These are phyloP conservation scores for Salvia miltiorrhiza DNA, from an alignment of 257 asterid genomes.

Conservation along the genomic window DNA sequence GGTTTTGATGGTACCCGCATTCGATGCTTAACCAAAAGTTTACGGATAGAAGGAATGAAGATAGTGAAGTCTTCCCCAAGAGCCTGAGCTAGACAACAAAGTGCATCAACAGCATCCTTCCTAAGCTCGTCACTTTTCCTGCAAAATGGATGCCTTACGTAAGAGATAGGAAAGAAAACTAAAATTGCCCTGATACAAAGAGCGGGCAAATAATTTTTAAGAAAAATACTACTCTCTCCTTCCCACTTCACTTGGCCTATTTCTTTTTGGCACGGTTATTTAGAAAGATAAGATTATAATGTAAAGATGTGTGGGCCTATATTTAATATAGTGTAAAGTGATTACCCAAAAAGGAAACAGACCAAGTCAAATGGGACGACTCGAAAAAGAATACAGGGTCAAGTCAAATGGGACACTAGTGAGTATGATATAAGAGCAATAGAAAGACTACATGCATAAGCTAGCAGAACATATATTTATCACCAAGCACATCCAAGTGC, in stretches of 20 bases:
- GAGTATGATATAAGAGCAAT: background rate
- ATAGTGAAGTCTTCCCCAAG: conserved; percentile 96
- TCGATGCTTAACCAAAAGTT: conserved; percentile 81
- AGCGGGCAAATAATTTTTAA: conserved; percentile 7
- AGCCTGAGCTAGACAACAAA: conserved; percentile 92
- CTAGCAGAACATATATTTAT: background rate
- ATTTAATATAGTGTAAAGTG: too few species aligned
- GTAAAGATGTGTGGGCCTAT: too few species aligned
- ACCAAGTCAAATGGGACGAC: too few species aligned
- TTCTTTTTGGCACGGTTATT: too few species aligned
- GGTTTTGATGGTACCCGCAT: conserved; percentile 50
- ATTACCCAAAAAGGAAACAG: too few species aligned
- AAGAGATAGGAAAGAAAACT: conserved; percentile 14
- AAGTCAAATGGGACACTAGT: background rate
- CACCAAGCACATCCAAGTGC: background rate
- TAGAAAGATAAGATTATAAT: too few species aligned
- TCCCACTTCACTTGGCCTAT: too few species aligned
- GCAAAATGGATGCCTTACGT: conserved; percentile 29
- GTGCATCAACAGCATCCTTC: conserved; percentile 91
- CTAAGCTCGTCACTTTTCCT: conserved; percentile 89
- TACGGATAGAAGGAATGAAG: conserved; percentile 86
- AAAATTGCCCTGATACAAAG: conserved; percentile 2
- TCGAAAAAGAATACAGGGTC: too few species aligned
- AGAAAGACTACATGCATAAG: background rate
- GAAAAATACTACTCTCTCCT: background rate